Evolutionary conservation across 2,329 filamentous ascomycete genomes (phyloP).

Genomic region (Gaeumannomyces tritici): DNA sequence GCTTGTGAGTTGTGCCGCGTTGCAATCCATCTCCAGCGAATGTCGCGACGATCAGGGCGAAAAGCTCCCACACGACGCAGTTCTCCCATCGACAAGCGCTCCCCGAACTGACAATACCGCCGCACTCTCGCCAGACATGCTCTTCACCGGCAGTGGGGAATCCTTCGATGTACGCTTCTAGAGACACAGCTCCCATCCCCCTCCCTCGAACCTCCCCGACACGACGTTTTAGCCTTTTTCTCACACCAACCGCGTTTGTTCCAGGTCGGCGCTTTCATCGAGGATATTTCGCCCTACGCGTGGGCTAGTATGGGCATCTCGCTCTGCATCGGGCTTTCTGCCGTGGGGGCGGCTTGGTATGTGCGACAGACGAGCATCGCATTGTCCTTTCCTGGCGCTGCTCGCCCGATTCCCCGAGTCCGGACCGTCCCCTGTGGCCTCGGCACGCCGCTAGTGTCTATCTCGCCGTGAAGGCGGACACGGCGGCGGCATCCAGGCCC

Average conservation of each 20-base stretch:
- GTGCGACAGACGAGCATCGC: conserved; percentile 11
- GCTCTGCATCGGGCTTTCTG: conserved; percentile 90
- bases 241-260: conserved; percentile 24
- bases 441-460: neutral
- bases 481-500: neutral
- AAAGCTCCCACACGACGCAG: conserved; percentile 11
- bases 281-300: conserved; percentile 85
- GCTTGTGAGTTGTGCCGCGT: conserved; percentile 51
- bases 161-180: conserved; percentile 66
- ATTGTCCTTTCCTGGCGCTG: neutral
- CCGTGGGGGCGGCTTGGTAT: conserved; percentile 95
- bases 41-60: conserved; percentile 12
- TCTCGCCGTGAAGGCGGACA: neutral
- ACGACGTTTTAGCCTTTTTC: conserved; percentile 12
- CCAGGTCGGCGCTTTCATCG: conserved; percentile 81
- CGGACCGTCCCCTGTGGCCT: too few species aligned
- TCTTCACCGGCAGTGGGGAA: conserved; percentile 94
- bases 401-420: neutral
- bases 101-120: neutral
- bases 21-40: neutral
- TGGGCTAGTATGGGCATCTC: conserved; percentile 89
- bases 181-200: conserved; percentile 16
- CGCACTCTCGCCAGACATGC: conserved; percentile 63
- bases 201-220: neutral
- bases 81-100: conserved; percentile 8